Evolutionary conservation across 129 eudicot genomes (phyloP), one percentile per base, ranked within the genome.

Genomic region (Flaveria ramosissima): DNA sequence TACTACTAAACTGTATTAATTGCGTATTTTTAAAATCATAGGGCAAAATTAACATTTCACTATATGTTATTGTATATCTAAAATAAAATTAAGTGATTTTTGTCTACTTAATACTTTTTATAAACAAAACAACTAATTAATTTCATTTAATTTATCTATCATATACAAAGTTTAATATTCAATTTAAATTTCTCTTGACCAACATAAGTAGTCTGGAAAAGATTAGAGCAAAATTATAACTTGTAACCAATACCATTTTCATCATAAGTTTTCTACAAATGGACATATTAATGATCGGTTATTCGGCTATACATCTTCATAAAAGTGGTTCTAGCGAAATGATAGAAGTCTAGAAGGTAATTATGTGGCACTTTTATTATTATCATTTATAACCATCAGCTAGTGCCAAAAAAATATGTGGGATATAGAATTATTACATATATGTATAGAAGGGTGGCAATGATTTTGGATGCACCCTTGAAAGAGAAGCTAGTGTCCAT

Each of bases 401-500:
- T 60, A 74, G 32, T 60, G 56, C 78, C 36, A 62, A 20, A 57
- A 57, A 32, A 45, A 45, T 45, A 74, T 23, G 43, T 23, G 36
- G 59, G 10, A 61, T 48, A n/a, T 60, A 45, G 17, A 74, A 74
- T 74, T 62, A 60, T 23, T 73, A 32, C 23, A 45, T 21, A 20
- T 60, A 26, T 39, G 65, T 23, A 32, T 50, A 76, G 73, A 76
- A 67, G 65, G 32, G 73, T 76, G 69, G 80, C 67, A 76, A 76
- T 76, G 80, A 76, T 66, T 76, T 52, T 76, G 52, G 55, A 65
- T 52, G n/a, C 42, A 66, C 39, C 73, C 80, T 66, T 76, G 55
- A 51, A 76, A 65, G 55, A 52, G 73, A 76, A 76, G 80, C 66
- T 65, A 62, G 62, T 55, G 21, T 51, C 52, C 57, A n/a, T 51